Percentiles rank a stretch among this genome's conserved stretches.
Conservation (phyloP, 2,329 filamentous ascomycete species). For the Dendrostoma leiphaemia region DNA sequence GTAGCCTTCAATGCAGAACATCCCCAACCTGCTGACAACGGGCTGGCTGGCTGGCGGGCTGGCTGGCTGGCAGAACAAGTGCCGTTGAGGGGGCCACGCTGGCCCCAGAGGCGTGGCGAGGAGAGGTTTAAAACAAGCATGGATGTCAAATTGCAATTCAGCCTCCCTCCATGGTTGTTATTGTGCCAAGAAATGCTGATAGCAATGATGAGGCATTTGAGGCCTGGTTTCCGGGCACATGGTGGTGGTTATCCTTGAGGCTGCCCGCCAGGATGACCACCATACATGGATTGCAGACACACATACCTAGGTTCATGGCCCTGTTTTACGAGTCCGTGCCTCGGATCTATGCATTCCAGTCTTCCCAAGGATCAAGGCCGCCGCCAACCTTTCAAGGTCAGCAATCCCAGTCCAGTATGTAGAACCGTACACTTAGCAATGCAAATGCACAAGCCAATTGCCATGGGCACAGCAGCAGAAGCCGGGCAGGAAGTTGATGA, state of each 20-base stretch:
- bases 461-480: too few relatives aligned
- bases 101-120: neutral
- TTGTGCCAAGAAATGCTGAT: constrained; percentile 99
- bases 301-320: neutral
- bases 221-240: constrained; percentile 20
- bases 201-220: constrained; percentile 46
- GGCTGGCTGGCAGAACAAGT: neutral
- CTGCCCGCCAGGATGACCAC: constrained; percentile 20
- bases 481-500: too few relatives aligned
- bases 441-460: too few relatives aligned
- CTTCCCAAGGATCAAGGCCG: neutral
- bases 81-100: neutral
- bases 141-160: constrained; percentile 99
- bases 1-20: neutral
- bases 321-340: too few relatives aligned
- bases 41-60: neutral
- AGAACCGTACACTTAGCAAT: too few relatives aligned
- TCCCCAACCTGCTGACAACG: too few relatives aligned
- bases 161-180: constrained; percentile 74
- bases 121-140: constrained; percentile 58
- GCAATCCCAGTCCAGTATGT: too few relatives aligned
- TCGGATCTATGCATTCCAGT: too few relatives aligned
- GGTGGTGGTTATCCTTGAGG: constrained; percentile 11
- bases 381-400: too few relatives aligned
- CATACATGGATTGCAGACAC: constrained; percentile 36